A percentile compares a stretch with the other conserved stretches of the same genome.
phyloP scores from a whole-genome alignment of 306 rosid genomes.

The Albizia julibrissin region DNA sequence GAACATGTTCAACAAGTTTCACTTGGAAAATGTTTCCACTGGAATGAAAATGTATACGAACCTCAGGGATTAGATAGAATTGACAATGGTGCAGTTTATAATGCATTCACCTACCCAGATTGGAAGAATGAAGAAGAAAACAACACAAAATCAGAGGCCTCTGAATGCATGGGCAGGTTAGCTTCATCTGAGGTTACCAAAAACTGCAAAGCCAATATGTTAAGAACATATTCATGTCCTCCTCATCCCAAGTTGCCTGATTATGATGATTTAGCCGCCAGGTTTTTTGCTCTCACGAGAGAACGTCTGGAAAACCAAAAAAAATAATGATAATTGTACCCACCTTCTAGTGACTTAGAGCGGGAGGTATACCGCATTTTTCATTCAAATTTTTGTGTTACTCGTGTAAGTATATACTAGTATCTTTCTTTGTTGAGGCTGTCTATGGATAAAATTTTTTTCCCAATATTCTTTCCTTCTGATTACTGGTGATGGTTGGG shows the following conservation, averaged over 20 bases:
- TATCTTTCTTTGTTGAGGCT: conserved; percentile 10
- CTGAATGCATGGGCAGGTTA: conserved; percentile 8
- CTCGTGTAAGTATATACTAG: not conserved
- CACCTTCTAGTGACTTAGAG: not conserved
- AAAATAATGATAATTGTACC: not conserved
- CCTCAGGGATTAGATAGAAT: conserved; percentile 34
- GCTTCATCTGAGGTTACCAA: conserved; percentile 18
- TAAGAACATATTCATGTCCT: conserved; percentile 63
- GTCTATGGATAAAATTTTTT: not conserved
- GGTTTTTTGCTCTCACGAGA: conserved; percentile 64
- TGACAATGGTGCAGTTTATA: conserved; percentile 27
- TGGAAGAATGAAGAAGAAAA: conserved; percentile 29
- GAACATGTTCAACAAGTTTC: conserved; percentile 23
- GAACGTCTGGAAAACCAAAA: conserved; percentile 39
- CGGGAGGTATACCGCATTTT: not conserved
- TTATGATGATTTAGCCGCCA: conserved; percentile 66
- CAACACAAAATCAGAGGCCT: conserved; percentile 16
- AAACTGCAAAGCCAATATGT: conserved; percentile 38
- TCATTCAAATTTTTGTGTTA: conserved; percentile 8
- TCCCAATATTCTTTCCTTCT: not conserved
- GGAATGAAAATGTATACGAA: conserved; percentile 25
- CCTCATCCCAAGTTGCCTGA: conserved; percentile 71
- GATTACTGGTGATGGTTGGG: not conserved
- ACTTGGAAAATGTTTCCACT: conserved; percentile 17
- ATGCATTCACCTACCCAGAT: conserved; percentile 41